Evolutionary conservation across 345 rosid species (phyloP).

Genomic region (Lenwebbia sp.): DNA sequence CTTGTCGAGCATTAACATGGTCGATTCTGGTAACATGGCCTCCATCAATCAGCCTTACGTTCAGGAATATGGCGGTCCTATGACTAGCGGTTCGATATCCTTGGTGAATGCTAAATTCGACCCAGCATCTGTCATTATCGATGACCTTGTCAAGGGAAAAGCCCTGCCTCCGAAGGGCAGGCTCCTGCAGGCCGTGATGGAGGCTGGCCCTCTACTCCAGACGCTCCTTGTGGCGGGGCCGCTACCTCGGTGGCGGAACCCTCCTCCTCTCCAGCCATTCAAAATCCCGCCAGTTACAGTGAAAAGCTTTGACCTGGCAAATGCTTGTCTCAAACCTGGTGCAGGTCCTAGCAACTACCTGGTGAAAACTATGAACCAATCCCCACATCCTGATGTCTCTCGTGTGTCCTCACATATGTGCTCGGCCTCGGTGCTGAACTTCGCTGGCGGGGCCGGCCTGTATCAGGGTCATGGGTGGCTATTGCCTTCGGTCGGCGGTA

Average conservation of each 20-base stretch:
- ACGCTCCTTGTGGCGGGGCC: slow-evolving; percentile 84
- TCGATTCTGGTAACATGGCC: slow-evolving; percentile 20
- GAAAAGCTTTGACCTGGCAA: slow-evolving; percentile 9
- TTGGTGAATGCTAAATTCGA: slow-evolving; percentile 18
- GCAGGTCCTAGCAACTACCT: neutral
- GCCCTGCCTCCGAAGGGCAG: slow-evolving; percentile 60
- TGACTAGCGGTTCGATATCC: neutral
- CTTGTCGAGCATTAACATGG: slow-evolving; percentile 41
- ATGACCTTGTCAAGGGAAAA: slow-evolving; percentile 42
- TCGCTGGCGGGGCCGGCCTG: slow-evolving; percentile 18
- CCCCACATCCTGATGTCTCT: slow-evolving; percentile 6
- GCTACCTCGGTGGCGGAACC: slow-evolving; percentile 88
- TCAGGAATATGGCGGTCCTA: slow-evolving; percentile 2
- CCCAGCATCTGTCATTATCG: slow-evolving; percentile 27
- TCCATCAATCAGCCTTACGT: slow-evolving; percentile 11
- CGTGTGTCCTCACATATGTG: slow-evolving; percentile 26
- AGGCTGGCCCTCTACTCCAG: slow-evolving; percentile 73
- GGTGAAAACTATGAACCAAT: slow-evolving; percentile 3
- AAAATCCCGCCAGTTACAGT: slow-evolving; percentile 47
- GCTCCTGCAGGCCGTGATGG: slow-evolving; percentile 58
- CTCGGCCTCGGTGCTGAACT: slow-evolving; percentile 43
- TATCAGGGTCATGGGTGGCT: slow-evolving; percentile 10
- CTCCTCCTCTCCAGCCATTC: slow-evolving; percentile 64
- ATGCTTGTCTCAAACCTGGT: slow-evolving; percentile 2
- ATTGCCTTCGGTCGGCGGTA: slow-evolving; percentile 4